phyloP scores from a whole-genome alignment of 345 rosid genomes.

The Dimocarpus longan region DNA sequence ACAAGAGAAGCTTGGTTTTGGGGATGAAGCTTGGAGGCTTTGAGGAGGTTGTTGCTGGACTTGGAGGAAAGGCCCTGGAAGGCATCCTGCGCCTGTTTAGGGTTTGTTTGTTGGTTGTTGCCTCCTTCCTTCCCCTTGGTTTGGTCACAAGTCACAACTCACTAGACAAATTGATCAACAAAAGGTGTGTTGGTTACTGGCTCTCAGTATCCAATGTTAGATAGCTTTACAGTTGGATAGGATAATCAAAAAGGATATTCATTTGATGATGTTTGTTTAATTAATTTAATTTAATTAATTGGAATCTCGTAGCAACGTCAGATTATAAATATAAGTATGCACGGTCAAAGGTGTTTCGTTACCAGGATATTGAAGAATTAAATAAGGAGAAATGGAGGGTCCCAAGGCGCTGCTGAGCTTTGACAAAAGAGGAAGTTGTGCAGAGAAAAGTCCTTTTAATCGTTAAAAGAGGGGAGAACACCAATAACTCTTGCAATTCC shows the following conservation, averaged over 20 bases:
- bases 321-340: too few species aligned
- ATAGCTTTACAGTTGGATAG: constrained; percentile 58
- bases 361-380: too few species aligned
- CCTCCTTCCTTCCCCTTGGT: background rate
- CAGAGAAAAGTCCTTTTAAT: constrained; percentile 2
- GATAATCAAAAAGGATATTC: constrained; percentile 19
- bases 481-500: background rate
- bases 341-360: too few species aligned
- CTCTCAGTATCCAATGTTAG: constrained; percentile 41
- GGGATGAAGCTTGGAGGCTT: constrained; percentile 31
- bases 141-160: constrained; percentile 1
- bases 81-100: constrained; percentile 59
- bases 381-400: constrained; percentile 28
- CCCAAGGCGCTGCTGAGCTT: constrained; percentile 54
- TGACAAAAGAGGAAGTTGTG: constrained; percentile 36
- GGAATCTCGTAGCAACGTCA: too few species aligned
- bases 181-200: background rate
- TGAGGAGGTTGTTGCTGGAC: background rate
- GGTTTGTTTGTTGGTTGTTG: background rate
- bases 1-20: constrained; percentile 53
- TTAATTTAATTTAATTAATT: background rate
- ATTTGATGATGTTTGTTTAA: constrained; percentile 31
- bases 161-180: constrained; percentile 17
- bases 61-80: constrained; percentile 61
- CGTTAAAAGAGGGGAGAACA: background rate